These are phyloP conservation scores for Pseudogymnoascus sp. DNA, from an alignment of 2,329 filamentous ascomycete genomes.

Conservation along the genomic window DNA sequence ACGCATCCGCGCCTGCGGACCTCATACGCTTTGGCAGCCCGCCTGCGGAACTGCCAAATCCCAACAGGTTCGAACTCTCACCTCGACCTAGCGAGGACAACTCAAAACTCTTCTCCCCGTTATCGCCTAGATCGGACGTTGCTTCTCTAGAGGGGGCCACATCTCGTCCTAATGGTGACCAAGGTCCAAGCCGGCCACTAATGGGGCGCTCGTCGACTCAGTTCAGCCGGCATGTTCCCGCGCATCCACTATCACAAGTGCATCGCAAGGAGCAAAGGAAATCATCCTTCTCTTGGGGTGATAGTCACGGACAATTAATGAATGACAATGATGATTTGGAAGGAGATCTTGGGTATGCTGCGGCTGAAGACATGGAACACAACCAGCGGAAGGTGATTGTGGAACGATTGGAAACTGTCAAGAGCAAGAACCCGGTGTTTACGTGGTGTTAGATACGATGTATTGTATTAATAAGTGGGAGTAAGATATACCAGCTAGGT, in stretches of 20 bases:
- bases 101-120: slow-evolving; percentile 15
- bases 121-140: slow-evolving; percentile 15
- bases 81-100: slow-evolving; percentile 28
- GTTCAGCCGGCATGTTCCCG: slow-evolving; percentile 29
- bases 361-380: slow-evolving; percentile 87
- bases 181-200: slow-evolving; percentile 18
- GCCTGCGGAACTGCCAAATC: slow-evolving; percentile 58
- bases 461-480: slow-evolving; percentile 7
- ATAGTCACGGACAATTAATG: slow-evolving; percentile 29
- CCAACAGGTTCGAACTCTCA: slow-evolving; percentile 65
- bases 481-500: slow-evolving; percentile 8
- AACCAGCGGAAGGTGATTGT: slow-evolving; percentile 93
- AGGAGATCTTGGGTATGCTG: slow-evolving; percentile 89
- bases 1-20: slow-evolving; percentile 56
- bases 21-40: slow-evolving; percentile 52
- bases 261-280: slow-evolving; percentile 19
- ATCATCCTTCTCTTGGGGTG: slow-evolving; percentile 33
- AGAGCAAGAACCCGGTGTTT: slow-evolving; percentile 91
- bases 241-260: slow-evolving; percentile 19
- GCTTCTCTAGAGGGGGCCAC: not conserved
- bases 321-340: slow-evolving; percentile 71
- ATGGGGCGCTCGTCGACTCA: slow-evolving; percentile 22
- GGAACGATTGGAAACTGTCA: slow-evolving; percentile 89
- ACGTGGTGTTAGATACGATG: slow-evolving; percentile 71
- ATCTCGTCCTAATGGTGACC: slow-evolving; percentile 12